phyloP scores from a whole-genome alignment of 257 asterid genomes.

The Nicotiana noctiflora region DNA sequence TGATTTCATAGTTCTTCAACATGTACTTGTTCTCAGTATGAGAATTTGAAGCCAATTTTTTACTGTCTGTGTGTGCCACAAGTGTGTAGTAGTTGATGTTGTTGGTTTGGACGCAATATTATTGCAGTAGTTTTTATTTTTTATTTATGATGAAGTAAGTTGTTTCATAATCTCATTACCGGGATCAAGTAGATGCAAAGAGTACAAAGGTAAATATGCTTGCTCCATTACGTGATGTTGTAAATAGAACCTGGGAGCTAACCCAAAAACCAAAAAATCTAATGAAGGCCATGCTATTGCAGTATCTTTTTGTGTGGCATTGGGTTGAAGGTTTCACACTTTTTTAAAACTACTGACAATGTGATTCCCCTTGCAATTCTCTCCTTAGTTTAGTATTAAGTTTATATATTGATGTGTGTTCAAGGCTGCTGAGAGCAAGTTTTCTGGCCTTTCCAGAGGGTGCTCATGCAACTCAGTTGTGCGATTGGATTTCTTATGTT shows the following conservation, averaged over 20 bases:
- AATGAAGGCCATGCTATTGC: background rate
- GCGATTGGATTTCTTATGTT: background rate
- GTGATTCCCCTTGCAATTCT: background rate
- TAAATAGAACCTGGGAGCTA: background rate
- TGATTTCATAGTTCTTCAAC: no score
- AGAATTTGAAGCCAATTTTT: no score
- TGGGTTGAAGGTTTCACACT: no score
- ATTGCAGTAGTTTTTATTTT: no score
- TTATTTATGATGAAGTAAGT: background rate
- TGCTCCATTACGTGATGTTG: background rate
- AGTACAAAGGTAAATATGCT: background rate
- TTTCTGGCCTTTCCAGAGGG: conserved; percentile 6
- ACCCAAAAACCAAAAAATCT: background rate
- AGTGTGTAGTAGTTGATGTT: no score
- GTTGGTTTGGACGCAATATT: no score
- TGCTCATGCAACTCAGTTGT: conserved; percentile 16
- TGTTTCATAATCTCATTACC: background rate
- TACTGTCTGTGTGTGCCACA: no score
- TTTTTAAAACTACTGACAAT: background rate
- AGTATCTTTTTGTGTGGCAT: no score
- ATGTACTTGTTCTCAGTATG: no score
- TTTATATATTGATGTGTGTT: background rate
- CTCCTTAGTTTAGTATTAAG: background rate
- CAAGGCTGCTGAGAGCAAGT: conserved; percentile 15
- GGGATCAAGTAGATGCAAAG: background rate